Evolutionary conservation across 2,329 filamentous ascomycete genomes (phyloP), one percentile per base, ranked within the genome.

Genomic region (Diaporthe sp.): DNA sequence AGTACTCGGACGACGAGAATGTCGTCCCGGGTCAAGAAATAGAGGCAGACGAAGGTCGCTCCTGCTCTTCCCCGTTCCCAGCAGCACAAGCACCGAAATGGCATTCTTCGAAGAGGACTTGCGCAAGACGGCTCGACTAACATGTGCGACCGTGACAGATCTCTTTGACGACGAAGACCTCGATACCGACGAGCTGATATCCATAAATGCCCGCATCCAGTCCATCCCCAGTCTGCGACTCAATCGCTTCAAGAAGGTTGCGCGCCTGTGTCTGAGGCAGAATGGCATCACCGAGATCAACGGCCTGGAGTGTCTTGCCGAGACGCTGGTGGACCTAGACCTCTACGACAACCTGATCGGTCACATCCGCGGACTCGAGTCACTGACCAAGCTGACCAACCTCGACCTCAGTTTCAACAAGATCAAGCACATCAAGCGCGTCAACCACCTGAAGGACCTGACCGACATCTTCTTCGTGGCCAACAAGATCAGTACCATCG

Each of bases 351-450:
- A 99, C 84, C 89, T 98, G 25, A 95, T 99, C 80, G 91, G 92
- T 15, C 95, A 98, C 84, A 92, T 98, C 84, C 92, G 93, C 78
- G 94, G 94, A 42, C 89, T 99, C 61, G 95, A 98, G 72, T 88
- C 91, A 61, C 91, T 98, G 74, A 91, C 89, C 17, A 89, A 94
- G 77, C 90, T 99, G 72, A 95, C 90, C 8, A 93, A 88, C 74
- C 91, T 99, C 73, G 97, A 99, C 83, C 89, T 99, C 70, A 97
- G 94, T 84, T 99, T 98, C 90, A 99, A 99, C 88, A 98, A 98
- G 88, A 96, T 99, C 87, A 98, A 98, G 84, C 96, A 98, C 85
- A 98, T 99, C 87, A 98, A 98, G 85, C 92, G 96, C 80, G 87
- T 98, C 78, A 89, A 90, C 75, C 94, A 96, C 80, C 87, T 99